Conservation (phyloP, 768 basidiomycete genomes). For the Termitomyces sp. region DNA sequence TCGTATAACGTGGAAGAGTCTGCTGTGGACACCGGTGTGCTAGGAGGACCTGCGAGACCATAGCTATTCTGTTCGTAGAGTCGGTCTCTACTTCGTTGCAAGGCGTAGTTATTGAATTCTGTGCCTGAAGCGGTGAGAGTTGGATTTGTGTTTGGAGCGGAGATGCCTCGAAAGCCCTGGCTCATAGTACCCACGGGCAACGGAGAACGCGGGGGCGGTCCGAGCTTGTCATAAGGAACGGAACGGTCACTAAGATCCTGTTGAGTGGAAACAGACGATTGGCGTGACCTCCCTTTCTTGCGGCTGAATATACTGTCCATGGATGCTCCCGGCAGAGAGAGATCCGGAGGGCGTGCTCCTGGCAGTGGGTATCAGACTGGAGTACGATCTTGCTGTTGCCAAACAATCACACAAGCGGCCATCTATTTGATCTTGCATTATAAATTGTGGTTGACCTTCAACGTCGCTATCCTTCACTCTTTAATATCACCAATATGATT, state of each 20-base stretch:
- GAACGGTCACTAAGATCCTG: conserved; percentile 62
- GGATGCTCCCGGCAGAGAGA: not conserved
- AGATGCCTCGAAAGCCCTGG: conserved; percentile 61
- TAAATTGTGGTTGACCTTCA: no score
- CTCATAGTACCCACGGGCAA: conserved; percentile 48
- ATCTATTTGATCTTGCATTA: no score
- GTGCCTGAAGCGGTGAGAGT: conserved; percentile 67
- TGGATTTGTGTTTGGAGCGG: conserved; percentile 81
- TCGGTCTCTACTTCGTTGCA: conserved; percentile 49
- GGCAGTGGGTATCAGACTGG: not conserved
- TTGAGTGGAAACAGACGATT: conserved; percentile 53
- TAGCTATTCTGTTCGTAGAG: conserved; percentile 34
- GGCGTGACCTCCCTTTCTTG: conserved; percentile 55
- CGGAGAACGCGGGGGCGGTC: conserved; percentile 52
- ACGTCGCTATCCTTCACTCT: not conserved
- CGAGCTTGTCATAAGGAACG: conserved; percentile 68
- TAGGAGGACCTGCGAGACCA: conserved; percentile 45
- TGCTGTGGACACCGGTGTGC: conserved; percentile 41
- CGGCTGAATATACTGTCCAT: conserved; percentile 71
- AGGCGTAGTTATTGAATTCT: conserved; percentile 58
- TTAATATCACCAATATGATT: conserved; percentile 21
- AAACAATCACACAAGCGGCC: conserved; percentile 2
- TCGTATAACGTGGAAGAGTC: conserved; percentile 59
- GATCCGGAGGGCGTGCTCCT: not conserved
- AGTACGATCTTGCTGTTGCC: not conserved